Evolutionary conservation across 2,329 filamentous ascomycete genomes (phyloP).

Genomic region (Penicillium sp.): DNA sequence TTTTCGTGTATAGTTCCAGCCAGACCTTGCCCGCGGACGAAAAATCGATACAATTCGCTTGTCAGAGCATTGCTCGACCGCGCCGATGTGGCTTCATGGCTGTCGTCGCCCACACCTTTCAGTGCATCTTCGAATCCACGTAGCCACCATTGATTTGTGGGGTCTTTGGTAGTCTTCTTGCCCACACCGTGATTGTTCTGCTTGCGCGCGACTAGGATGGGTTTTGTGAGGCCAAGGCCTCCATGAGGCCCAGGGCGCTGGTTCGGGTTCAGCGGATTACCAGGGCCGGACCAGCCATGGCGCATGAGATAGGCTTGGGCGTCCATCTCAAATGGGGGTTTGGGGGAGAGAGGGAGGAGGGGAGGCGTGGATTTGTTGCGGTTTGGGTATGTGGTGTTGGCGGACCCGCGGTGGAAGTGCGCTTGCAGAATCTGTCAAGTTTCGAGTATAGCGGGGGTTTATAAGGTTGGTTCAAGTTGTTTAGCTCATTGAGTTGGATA

Average conservation of each 20-base stretch:
- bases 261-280: conserved; percentile 81
- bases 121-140: conserved; percentile 90
- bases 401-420: neutral
- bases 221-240: conserved; percentile 76
- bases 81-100: conserved; percentile 60
- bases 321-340: conserved; percentile 65
- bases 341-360: conserved; percentile 1
- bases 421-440: neutral
- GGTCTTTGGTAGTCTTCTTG: conserved; percentile 67
- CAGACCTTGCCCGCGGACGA: conserved; percentile 80
- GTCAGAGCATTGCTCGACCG: conserved; percentile 49
- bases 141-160: conserved; percentile 93
- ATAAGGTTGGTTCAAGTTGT: neutral
- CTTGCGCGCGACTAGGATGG: conserved; percentile 82
- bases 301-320: conserved; percentile 78
- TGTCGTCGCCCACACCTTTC: conserved; percentile 71
- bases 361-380: neutral
- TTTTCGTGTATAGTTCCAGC: conserved; percentile 62
- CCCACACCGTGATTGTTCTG: conserved; percentile 81
- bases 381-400: neutral
- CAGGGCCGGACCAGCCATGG: conserved; percentile 88
- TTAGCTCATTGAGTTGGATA: neutral
- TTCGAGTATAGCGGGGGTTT: neutral
- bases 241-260: conserved; percentile 56
- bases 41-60: conserved; percentile 74